Conservation (phyloP, 331 rosid genomes). For the Stylosanthes scabra region DNA sequence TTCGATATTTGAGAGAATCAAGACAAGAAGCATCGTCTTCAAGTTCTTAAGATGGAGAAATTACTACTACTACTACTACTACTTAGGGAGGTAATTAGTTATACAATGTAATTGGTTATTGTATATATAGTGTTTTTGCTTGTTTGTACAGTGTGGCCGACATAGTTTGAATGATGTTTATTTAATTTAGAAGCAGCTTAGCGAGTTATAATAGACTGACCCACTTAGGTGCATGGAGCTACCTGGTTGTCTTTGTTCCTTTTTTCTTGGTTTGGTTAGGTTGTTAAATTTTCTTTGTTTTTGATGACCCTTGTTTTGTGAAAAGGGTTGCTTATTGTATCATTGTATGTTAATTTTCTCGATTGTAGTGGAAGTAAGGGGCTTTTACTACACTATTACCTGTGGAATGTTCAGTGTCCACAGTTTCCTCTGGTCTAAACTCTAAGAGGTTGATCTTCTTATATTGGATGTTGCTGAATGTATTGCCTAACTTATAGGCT, state of each 20-base stretch:
- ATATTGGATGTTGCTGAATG: constrained; percentile 22
- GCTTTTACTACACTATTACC: constrained; percentile 39
- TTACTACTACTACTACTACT: background rate
- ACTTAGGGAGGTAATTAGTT: constrained; percentile 56
- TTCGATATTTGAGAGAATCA: constrained; percentile 91
- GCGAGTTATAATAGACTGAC: constrained; percentile 66
- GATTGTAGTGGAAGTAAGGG: constrained; percentile 37
- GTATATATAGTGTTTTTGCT: constrained; percentile 58
- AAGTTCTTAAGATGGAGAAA: constrained; percentile 51
- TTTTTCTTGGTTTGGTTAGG: constrained; percentile 58
- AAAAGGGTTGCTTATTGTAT: constrained; percentile 48
- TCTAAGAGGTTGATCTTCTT: constrained; percentile 9
- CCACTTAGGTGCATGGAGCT: constrained; percentile 58
- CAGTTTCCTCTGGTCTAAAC: constrained; percentile 20
- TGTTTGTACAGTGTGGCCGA: constrained; percentile 80
- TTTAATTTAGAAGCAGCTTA: constrained; percentile 60
- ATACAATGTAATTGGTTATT: constrained; percentile 56
- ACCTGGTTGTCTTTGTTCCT: too few species aligned
- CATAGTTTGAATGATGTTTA: constrained; percentile 49
- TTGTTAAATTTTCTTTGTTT: constrained; percentile 45
- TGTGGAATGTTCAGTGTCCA: constrained; percentile 39
- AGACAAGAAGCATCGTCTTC: constrained; percentile 92
- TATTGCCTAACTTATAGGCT: constrained; percentile 6
- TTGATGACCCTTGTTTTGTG: constrained; percentile 62
- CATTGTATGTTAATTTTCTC: constrained; percentile 35